A percentile compares a stretch with the other conserved stretches of the same genome.
Conservation (phyloP, 2,329 filamentous ascomycete species). For the Cytospora piceae region DNA sequence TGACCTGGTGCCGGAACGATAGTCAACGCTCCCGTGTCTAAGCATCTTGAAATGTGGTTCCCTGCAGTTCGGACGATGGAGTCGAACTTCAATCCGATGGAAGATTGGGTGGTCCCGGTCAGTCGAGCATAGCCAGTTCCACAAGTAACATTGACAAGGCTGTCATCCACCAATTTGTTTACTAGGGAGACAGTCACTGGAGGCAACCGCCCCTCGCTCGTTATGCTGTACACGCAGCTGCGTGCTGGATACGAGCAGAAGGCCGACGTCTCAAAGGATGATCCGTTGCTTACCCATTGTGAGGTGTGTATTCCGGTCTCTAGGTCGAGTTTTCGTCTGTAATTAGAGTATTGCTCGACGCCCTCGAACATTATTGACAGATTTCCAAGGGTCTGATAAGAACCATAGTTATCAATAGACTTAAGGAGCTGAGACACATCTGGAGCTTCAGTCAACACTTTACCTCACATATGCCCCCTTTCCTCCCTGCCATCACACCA, state of each 20-base stretch:
- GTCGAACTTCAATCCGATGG: constrained; percentile 50
- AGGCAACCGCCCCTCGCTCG: constrained; percentile 40
- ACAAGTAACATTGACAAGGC: constrained; percentile 40
- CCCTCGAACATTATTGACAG: constrained; percentile 45
- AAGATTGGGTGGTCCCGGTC: constrained; percentile 45
- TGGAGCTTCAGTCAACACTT: constrained; percentile 23
- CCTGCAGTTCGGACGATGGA: constrained; percentile 41
- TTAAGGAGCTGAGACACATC: constrained; percentile 46
- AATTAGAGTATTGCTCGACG: constrained; percentile 38
- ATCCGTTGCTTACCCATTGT: constrained; percentile 41
- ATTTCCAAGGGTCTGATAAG: constrained; percentile 52
- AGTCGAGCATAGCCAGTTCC: constrained; percentile 39
- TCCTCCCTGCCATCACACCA: no score
- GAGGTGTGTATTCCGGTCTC: constrained; percentile 45
- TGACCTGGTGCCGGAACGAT: constrained; percentile 36
- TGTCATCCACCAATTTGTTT: constrained; percentile 38
- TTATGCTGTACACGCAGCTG: constrained; percentile 36
- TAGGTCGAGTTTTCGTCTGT: constrained; percentile 49
- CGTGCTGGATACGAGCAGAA: constrained; percentile 52
- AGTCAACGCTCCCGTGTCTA: constrained; percentile 34
- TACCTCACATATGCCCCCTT: neutral
- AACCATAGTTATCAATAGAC: constrained; percentile 46
- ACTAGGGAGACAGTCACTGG: constrained; percentile 45
- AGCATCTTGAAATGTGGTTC: constrained; percentile 23
- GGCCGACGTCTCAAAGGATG: constrained; percentile 39